phyloP scores from a whole-genome alignment of 371 early-diverging fungal genomes.

The Mortierella sp. region DNA sequence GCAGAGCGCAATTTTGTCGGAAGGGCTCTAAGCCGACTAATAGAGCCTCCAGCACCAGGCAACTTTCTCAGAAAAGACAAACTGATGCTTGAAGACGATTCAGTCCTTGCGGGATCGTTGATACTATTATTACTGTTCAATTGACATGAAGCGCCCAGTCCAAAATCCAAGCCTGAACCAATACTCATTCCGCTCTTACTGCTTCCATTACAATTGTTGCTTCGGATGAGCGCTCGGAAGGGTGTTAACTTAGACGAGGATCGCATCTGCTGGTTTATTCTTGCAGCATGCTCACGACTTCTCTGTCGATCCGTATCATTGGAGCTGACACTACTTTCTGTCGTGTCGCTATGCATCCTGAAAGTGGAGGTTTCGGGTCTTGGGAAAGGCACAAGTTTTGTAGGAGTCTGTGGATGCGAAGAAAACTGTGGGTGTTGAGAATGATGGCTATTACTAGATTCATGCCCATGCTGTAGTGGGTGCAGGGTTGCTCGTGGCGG shows the following conservation, averaged over 20 bases:
- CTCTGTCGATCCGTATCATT: slow-evolving; percentile 13
- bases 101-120: background rate
- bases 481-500: background rate
- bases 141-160: background rate
- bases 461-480: background rate
- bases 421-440: background rate
- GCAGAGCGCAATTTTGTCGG: background rate
- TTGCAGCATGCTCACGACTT: slow-evolving; percentile 23
- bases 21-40: background rate
- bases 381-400: background rate
- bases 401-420: background rate
- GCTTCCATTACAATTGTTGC: background rate
- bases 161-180: background rate
- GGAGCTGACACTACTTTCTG: slow-evolving; percentile 17
- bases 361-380: background rate
- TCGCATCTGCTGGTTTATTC: slow-evolving; percentile 23
- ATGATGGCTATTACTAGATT: background rate
- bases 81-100: background rate
- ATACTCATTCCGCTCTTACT: background rate
- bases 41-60: background rate
- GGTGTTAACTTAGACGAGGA: slow-evolving; percentile 7
- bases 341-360: slow-evolving; percentile 13
- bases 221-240: slow-evolving; percentile 8
- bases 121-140: background rate
- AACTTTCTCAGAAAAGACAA: background rate